Evolutionary conservation across 169 alveolate genomes (phyloP), one percentile per base, ranked within the genome.

Genomic region (Plasmodium gaboni): DNA sequence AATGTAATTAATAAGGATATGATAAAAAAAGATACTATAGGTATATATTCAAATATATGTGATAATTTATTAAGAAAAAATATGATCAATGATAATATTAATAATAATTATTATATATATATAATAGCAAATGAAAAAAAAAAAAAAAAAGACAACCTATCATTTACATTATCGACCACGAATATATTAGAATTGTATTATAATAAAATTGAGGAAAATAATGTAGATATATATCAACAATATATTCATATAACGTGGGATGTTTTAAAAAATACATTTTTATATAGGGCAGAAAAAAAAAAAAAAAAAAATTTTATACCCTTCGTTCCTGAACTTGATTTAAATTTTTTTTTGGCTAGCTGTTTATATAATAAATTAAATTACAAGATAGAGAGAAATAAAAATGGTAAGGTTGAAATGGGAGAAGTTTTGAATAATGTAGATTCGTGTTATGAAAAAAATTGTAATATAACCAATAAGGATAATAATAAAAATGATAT

Each of bases 321-420:
- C 9, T 86, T 70, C 59, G 60, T 13, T 42, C 92, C 92, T 10
- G 92, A 86, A 63, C 53, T 86, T 17, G 87, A 86, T 17, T 44
- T 86, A 50, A 86, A 86, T 51, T 86, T 86, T 70, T 86, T 70
- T 42, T 71, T 86, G 46, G 92, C 92, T 60, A 86, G 87, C 46
- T 59, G 92, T 60, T 50, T 86, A 15, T 86, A 86, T 67, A 86
- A 61, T 64, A 59, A 60, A 44, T 17, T 51, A 17, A 86, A 86
- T 72, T 86, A 86, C 67, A 86, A 86, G 72, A 17, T 48, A 53
- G 69, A 13, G 2, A 15, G 38, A 13, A 5, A 28, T 22, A 15
- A 13, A 15, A 8, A 7, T 0, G 80, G 32, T 0, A 0, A 8
- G 4, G 46, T 24, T 9, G 26, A 72, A 26, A 17, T 7, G 32